These are phyloP conservation scores for Starmerella apicola DNA, from an alignment of 805 yeast genomes.

Conservation along the genomic window DNA sequence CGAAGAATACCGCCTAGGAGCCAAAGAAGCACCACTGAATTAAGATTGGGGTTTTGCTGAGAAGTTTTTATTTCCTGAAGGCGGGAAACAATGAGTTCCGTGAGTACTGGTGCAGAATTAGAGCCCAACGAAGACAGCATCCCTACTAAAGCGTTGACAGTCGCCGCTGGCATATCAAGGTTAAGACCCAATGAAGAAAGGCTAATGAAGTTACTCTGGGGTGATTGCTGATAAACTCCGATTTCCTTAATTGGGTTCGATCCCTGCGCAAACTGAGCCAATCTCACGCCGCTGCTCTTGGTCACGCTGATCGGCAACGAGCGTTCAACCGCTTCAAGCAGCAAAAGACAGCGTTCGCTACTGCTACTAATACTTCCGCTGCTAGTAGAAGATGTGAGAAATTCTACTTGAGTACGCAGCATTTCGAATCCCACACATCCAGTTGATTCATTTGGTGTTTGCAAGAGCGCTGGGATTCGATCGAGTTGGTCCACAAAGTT, in stretches of 20 bases:
- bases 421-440: conserved; percentile 3
- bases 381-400: no score
- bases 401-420: conserved; percentile 2
- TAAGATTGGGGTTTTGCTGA: conserved; percentile 5
- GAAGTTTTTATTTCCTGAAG: conserved; percentile 3
- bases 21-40: conserved; percentile 15
- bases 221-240: background rate
- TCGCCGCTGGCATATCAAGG: background rate
- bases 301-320: conserved; percentile 4
- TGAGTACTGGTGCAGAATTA: background rate
- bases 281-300: background rate
- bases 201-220: background rate
- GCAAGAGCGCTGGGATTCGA: conserved; percentile 5
- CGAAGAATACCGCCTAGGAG: conserved; percentile 5
- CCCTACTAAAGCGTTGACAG: conserved; percentile 4
- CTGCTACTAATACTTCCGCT: no score
- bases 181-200: conserved; percentile 7
- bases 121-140: conserved; percentile 10
- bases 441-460: conserved; percentile 9
- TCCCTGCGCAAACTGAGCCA: background rate
- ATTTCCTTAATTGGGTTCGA: background rate
- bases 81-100: background rate
- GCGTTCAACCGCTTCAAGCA: conserved; percentile 7
- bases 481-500: conserved; percentile 3
- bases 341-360: background rate